Base-by-base conservation (phyloP, 345 rosid species). In the Citrus reticulata region DNA sequence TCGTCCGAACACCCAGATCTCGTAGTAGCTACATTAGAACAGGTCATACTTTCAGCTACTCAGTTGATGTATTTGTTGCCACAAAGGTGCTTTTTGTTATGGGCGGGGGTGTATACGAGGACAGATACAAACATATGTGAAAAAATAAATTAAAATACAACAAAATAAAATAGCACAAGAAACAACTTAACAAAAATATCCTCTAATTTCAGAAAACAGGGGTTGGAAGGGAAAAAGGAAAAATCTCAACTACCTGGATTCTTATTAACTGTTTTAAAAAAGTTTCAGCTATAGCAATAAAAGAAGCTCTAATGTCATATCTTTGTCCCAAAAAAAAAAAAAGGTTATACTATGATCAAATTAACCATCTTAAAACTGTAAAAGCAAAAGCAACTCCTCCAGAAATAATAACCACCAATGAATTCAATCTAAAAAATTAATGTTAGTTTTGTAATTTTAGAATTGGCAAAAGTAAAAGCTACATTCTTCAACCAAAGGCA, bases 1-100 rank as follows among this genome's bases (percentile, higher is more conserved):
- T 92, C 0, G 94, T 88, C 20, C 78, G 81, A 5, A 89, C 93
- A 42, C 96, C 96, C 7, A 90, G 82, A 72, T 88, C 91, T 11
- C 88, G 72, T 61, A 92, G 77, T 37, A 92, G 88, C 96, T 92
- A 85, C 78, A 78, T 13, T 10, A 46, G 14, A 60, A 68, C 5
- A 69, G 30, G 59, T 37, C 59, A 69, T 39, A 63, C 55, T 29
- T 65, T 81, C 75, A 75, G 78, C 29, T 19, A 16, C 40, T 37
- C 40, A 37, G 22, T 63, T 16, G 68, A 29, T 17, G 39, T 14
- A 49, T 9, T 16, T 2, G 9, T 49, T 70, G 10, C 9, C 30
- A 17, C 1, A 1, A 19, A 7, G 39, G 34, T 55, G 32, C 1
- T 25, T 19, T 10, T 10, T 25, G 91, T 90, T 69, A 64, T 93